phyloP scores from a whole-genome alignment of 345 rosid genomes.

The Lumnitzera littorea region DNA sequence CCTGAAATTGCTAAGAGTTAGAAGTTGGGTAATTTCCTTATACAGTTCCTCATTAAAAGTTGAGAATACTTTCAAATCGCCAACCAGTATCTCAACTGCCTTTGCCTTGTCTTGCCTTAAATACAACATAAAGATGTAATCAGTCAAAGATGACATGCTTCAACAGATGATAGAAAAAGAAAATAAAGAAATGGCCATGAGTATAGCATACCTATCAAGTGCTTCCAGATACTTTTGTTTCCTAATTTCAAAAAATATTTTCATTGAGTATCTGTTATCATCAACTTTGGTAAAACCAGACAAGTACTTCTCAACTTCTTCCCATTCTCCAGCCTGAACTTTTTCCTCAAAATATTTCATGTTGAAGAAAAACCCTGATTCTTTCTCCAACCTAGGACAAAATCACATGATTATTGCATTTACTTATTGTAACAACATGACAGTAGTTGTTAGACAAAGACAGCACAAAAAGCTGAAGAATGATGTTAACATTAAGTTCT shows the following conservation, averaged over 20 bases:
- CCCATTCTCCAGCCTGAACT: slow-evolving; percentile 70
- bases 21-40: slow-evolving; percentile 86
- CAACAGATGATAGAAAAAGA: not conserved
- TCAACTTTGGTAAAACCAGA: slow-evolving; percentile 65
- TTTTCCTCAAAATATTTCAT: slow-evolving; percentile 66
- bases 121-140: slow-evolving; percentile 7
- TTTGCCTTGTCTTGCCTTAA: slow-evolving; percentile 72
- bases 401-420: not conserved
- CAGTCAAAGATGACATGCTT: not conserved
- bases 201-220: slow-evolving; percentile 45
- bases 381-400: slow-evolving; percentile 51
- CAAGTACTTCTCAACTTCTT: slow-evolving; percentile 61
- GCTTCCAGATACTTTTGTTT: slow-evolving; percentile 93
- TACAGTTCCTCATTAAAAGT: slow-evolving; percentile 82
- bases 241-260: slow-evolving; percentile 84
- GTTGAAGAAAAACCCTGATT: slow-evolving; percentile 63
- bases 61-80: slow-evolving; percentile 79
- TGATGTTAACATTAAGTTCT: too few relatives aligned
- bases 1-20: slow-evolving; percentile 82
- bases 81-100: slow-evolving; percentile 75
- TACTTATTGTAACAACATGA: not conserved
- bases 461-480: not conserved
- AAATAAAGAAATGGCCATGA: not conserved
- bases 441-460: not conserved
- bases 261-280: slow-evolving; percentile 72